phyloP scores from a whole-genome alignment of 345 rosid genomes.

The Abelmoschus esculentus region DNA sequence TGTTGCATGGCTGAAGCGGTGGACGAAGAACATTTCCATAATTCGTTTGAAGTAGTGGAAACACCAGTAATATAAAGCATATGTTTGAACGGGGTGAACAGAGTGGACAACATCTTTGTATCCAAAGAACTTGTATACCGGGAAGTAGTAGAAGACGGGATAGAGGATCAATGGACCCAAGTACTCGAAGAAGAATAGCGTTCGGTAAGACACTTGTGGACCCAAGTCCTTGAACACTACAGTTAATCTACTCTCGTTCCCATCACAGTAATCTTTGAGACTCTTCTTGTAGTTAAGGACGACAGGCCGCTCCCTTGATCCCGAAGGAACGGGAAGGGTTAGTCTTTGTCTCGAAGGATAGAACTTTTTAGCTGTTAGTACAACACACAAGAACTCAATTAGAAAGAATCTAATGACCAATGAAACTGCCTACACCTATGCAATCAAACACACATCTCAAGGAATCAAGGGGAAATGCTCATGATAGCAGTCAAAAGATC shows the following conservation, averaged over 20 bases:
- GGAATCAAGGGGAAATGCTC: neutral
- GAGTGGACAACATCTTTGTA: constrained; percentile 35
- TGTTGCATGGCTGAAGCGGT: constrained; percentile 89
- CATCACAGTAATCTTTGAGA: constrained; percentile 67
- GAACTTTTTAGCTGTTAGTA: constrained; percentile 64
- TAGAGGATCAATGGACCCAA: constrained; percentile 83
- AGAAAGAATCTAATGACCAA: neutral
- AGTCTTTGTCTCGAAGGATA: constrained; percentile 96
- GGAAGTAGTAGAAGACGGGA: constrained; percentile 81
- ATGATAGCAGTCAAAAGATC: neutral
- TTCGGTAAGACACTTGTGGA: constrained; percentile 88
- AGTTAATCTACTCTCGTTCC: constrained; percentile 50
- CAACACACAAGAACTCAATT: constrained; percentile 9
- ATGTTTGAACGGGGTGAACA: constrained; percentile 75
- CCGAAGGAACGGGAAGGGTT: constrained; percentile 66
- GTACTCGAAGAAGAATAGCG: constrained; percentile 92
- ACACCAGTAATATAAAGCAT: constrained; percentile 92
- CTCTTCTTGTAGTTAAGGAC: constrained; percentile 60
- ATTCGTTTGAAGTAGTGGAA: constrained; percentile 94
- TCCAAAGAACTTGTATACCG: constrained; percentile 72
- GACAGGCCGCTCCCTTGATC: constrained; percentile 66
- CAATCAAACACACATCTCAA: neutral
- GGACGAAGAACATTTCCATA: constrained; percentile 89
- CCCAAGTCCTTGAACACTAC: constrained; percentile 92
- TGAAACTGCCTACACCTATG: neutral